phyloP scores from a whole-genome alignment of 768 basidiomycete genomes.

The Termitomyces titanicus region DNA sequence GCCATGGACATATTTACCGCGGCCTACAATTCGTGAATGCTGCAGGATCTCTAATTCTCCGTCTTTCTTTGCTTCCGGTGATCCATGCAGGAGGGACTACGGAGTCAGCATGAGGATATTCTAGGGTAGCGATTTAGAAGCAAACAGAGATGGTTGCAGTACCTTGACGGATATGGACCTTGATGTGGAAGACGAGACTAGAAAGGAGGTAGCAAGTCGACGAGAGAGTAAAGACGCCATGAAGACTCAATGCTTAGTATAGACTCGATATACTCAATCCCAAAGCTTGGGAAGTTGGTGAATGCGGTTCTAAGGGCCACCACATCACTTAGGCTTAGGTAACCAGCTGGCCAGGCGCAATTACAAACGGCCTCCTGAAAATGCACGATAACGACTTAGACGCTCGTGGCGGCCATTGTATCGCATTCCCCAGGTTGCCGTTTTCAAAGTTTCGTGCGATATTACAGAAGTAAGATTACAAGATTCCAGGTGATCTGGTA shows the following conservation, averaged over 20 bases:
- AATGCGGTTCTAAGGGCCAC: neutral
- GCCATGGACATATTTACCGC: slow-evolving; percentile 92
- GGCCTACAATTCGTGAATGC: slow-evolving; percentile 84
- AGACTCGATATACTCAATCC: neutral
- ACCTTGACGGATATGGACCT: slow-evolving; percentile 68
- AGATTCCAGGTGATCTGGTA: neutral
- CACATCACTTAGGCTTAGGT: no score
- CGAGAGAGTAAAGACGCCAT: slow-evolving; percentile 32
- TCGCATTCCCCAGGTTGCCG: neutral
- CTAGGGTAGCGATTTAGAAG: slow-evolving; percentile 9
- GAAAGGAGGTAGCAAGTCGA: slow-evolving; percentile 22
- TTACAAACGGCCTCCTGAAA: no score
- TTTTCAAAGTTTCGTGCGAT: neutral
- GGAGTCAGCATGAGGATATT: slow-evolving; percentile 22
- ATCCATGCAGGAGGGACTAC: slow-evolving; percentile 91
- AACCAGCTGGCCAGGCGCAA: no score
- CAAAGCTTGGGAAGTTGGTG: neutral
- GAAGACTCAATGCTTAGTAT: no score
- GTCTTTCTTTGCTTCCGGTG: slow-evolving; percentile 80
- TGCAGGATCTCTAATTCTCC: slow-evolving; percentile 75
- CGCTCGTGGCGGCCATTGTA: neutral
- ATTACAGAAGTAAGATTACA: slow-evolving; percentile 6
- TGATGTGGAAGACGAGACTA: slow-evolving; percentile 25
- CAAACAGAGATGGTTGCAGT: slow-evolving; percentile 17
- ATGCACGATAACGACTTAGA: no score